These are phyloP conservation scores for Xylaria bambusicola DNA, from an alignment of 495 filamentous ascomycete genomes.

Conservation along the genomic window DNA sequence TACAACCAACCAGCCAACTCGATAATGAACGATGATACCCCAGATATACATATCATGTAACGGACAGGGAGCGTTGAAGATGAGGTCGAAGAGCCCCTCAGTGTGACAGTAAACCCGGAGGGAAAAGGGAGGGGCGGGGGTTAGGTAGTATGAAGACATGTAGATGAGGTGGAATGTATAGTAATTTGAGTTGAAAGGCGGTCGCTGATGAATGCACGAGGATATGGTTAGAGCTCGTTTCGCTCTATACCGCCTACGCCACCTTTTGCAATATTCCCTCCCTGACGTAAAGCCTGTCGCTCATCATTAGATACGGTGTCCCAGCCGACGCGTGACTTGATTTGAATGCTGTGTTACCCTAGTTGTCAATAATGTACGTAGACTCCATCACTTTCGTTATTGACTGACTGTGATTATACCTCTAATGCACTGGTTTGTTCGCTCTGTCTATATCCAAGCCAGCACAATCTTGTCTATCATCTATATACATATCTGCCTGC, in stretches of 20 bases:
- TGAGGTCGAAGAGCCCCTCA: too few relatives aligned
- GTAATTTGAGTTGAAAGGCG: not conserved
- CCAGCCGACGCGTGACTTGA: not conserved
- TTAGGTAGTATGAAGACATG: not conserved
- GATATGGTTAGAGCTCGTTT: too few relatives aligned
- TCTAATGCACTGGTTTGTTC: not conserved
- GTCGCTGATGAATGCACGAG: too few relatives aligned
- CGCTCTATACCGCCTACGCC: too few relatives aligned
- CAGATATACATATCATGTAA: not conserved
- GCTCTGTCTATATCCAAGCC: slow-evolving; percentile 8
- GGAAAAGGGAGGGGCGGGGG: not conserved
- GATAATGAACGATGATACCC: slow-evolving; percentile 17
- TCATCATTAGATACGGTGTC: too few relatives aligned
- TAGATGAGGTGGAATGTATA: not conserved
- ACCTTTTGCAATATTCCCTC: too few relatives aligned
- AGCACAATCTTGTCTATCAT: not conserved
- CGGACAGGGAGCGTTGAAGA: too few relatives aligned
- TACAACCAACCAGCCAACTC: not conserved
- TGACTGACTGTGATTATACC: too few relatives aligned
- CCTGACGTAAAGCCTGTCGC: too few relatives aligned
- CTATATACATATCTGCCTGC: not conserved
- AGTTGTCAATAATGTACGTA: too few relatives aligned
- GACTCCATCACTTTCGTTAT: too few relatives aligned
- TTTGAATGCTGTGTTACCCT: not conserved
- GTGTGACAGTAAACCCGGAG: too few relatives aligned